phyloP scores from a whole-genome alignment of 495 filamentous ascomycete genomes.

The Tuber aestivum region DNA sequence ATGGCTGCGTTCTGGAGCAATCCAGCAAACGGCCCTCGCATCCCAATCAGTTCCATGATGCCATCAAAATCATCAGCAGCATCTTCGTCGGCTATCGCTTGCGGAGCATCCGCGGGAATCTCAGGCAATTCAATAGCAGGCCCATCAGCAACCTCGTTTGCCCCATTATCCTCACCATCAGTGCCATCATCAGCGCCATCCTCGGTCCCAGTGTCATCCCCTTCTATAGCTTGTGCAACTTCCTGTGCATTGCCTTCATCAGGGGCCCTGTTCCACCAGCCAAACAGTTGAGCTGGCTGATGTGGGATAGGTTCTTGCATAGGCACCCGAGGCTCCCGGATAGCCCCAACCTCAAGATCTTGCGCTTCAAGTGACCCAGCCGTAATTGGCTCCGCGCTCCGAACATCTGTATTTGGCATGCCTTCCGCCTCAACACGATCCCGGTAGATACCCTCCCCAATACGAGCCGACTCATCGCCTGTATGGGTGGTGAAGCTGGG shows the following conservation, averaged over 20 bases:
- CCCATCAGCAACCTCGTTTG: slow-evolving; percentile 10
- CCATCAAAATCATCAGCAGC: slow-evolving; percentile 97
- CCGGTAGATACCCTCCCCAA: neutral
- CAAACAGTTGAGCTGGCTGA: slow-evolving; percentile 3
- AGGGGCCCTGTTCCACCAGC: neutral
- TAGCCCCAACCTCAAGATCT: neutral
- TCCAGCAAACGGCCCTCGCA: slow-evolving; percentile 85
- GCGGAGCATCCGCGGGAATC: slow-evolving; percentile 37
- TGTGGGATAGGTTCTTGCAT: neutral
- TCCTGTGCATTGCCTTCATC: neutral
- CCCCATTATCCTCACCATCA: slow-evolving; percentile 25
- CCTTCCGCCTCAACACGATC: neutral
- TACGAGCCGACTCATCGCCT: neutral
- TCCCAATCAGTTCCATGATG: slow-evolving; percentile 89
- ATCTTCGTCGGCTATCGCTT: slow-evolving; percentile 49
- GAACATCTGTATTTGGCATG: neutral
- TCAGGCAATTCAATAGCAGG: slow-evolving; percentile 31
- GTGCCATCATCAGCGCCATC: slow-evolving; percentile 26
- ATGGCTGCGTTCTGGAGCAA: slow-evolving; percentile 93
- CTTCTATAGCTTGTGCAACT: neutral
- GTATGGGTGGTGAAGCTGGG: neutral
- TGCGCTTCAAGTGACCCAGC: neutral
- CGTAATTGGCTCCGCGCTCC: neutral
- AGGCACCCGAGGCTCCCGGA: neutral
- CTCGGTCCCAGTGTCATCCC: slow-evolving; percentile 29